Evolutionary conservation across 1,284 basidiomycete genomes (phyloP), one percentile per base, ranked within the genome.

Genomic region (Sparassis latifolia): DNA sequence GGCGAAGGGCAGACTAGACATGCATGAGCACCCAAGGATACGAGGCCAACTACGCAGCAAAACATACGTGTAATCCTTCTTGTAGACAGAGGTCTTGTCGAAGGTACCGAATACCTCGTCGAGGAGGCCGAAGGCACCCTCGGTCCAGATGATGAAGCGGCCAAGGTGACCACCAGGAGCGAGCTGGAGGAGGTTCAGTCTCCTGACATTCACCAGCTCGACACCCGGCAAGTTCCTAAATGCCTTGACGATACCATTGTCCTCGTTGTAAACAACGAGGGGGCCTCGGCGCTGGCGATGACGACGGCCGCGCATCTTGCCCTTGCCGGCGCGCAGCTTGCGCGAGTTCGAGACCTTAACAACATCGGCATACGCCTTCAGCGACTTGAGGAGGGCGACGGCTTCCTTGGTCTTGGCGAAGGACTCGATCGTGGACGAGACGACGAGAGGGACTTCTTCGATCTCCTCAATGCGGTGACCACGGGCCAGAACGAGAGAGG

Each of bases 211-310:
- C 75, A 91, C 92, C 57, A 97, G 77, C 78, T 99, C 97, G 62
- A 99, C 96, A 78, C 97, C 97, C 58, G 97, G 97, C 61, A 99
- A 73, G 80, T 99, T 99, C 69, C 95, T 86, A 91, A 99, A 97
- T 12, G 97, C 96, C 74, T 92, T 90, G 68, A 95, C 91, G 69
- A 99, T 91, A 63, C 97, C 97, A 61, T 94, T 89, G 77, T 99
- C 96, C 76, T 98, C 92, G 72, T 88, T 91, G 81, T 97, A 99
- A 60, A 99, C 94, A 62, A 99, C 77, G 60, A 99, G 89, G 57
- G 97, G 97, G 59, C 97, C 97, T 68, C 97, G 92, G 68, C 97
- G 89, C 75, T 98, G 95, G 68, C 92, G 88, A 78, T 97, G 89
- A 62, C 95, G 84, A 69, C 97, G 91, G 80, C 96, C 96, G 72